Base-by-base conservation (phyloP, 2,329 filamentous ascomycete species). In the Fusarium praegraminearum region DNA sequence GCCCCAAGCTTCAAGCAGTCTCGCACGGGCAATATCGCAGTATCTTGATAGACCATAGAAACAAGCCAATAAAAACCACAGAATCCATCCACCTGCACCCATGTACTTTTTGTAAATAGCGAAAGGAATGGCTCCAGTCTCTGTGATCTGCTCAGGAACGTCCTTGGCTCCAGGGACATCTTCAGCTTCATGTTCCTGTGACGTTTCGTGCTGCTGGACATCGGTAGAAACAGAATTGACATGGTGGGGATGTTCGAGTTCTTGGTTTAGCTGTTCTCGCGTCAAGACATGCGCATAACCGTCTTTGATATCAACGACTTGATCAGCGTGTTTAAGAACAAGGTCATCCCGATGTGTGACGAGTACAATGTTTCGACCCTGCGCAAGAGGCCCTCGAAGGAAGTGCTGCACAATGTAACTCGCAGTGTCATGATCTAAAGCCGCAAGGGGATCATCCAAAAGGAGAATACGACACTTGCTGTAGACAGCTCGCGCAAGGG, bases 1-100 rank as follows among this genome's bases (percentile, higher is more conserved):
- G 32, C 92, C 93, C 93, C 94, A 97, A 28, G 90, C 86, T 76
- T 97, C 97, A 56, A 97, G 84, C 45, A 96, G 94, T 86, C 93
- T 95, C 2, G 88, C 90, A 73, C 93, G 87, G 2, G 85, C 85
- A 40, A 97, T 83, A 38, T 90, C 86, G 20, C 87, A 80, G 15
- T 89, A 75, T 9, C 94, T 89, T 72, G 89, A 93, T 0, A 89
- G 41, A 8, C 86, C 78, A 62, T 94, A 88, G 15, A 90, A 81
- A 2, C 87, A 35, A 5, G 95, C 82, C 4, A 94, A 83, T 2
- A 88, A 73, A 5, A 81, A 77, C 94, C 94, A 97, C 83, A 90
- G 93, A 58, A 83, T 83, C 45, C 94, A 83, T 15, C 89, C 91
- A 3, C 94, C 94, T 7, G 93, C 93, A 78, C 89, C 91, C 80